Evolutionary conservation across 2,329 filamentous ascomycete species (phyloP).

Genomic region (Fusarium anguioides): DNA sequence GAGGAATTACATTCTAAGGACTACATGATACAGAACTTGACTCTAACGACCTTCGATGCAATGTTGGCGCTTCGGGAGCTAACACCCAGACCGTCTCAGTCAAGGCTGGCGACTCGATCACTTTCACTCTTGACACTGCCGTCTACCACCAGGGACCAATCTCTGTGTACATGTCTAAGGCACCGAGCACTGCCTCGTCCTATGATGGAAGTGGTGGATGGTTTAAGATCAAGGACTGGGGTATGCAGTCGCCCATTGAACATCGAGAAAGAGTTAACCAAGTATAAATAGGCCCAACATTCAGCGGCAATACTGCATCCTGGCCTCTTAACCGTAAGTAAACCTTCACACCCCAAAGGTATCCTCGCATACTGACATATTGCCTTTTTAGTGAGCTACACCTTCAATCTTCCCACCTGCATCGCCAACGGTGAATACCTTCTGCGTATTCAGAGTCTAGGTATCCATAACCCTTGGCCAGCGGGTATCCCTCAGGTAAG

Average conservation of each 20-base stretch:
- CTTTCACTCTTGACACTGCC: constrained; percentile 6
- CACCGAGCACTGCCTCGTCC: neutral
- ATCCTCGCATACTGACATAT: neutral
- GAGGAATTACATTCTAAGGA: rapidly evolving
- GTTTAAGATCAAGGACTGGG: constrained; percentile 21
- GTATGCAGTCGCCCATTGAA: neutral
- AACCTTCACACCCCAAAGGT: rapidly evolving
- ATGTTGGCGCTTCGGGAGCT: constrained; percentile 1
- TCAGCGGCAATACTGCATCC: neutral
- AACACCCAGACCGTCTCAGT: constrained; percentile 1
- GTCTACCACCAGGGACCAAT: constrained; percentile 19
- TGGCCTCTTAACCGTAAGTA: constrained; percentile 8
- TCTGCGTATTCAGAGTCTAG: constrained; percentile 7
- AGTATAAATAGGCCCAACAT: rapidly evolving
- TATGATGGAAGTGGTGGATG: constrained; percentile 6
- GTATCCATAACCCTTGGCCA: constrained; percentile 10
- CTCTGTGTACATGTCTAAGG: constrained; percentile 11
- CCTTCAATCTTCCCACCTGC: neutral
- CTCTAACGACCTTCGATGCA: constrained; percentile 10
- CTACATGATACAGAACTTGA: rapidly evolving
- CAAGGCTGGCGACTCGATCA: constrained; percentile 14
- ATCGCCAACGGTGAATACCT: constrained; percentile 16
- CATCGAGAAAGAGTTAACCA: rapidly evolving
- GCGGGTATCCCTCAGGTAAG: constrained; percentile 7
- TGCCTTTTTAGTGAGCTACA: neutral